A percentile compares a stretch with the other conserved stretches of the same genome.
Conservation (phyloP, 2,329 filamentous ascomycete genomes). For the Trichophyton simii region DNA sequence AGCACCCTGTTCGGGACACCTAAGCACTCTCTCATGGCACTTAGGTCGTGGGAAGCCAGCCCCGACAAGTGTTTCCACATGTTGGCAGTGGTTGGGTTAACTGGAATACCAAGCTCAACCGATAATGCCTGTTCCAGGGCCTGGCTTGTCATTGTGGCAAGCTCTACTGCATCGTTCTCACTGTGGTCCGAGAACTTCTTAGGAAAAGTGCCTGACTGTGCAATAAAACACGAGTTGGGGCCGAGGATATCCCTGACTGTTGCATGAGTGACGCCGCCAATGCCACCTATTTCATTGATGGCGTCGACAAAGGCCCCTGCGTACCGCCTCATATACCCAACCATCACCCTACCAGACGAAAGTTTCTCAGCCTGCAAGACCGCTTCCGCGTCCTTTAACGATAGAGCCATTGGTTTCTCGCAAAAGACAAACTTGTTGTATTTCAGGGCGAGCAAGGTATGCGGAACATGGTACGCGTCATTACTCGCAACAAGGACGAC, state of each 20-base stretch:
- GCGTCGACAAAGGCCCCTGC: constrained; percentile 42
- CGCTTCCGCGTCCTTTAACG: constrained; percentile 30
- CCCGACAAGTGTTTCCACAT: constrained; percentile 33
- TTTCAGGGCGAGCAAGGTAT: constrained; percentile 37
- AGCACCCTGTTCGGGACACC: constrained; percentile 36
- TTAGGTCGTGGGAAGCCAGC: constrained; percentile 43
- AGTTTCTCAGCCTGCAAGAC: constrained; percentile 41
- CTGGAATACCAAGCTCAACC: constrained; percentile 23
- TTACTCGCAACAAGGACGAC: constrained; percentile 40
- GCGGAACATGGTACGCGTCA: constrained; percentile 40
- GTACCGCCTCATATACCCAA: constrained; percentile 50
- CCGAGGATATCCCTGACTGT: constrained; percentile 41
- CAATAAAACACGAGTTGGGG: constrained; percentile 33
- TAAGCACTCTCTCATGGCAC: constrained; percentile 41
- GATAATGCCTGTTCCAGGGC: constrained; percentile 21
- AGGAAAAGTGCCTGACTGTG: constrained; percentile 23
- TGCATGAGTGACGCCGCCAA: constrained; percentile 42
- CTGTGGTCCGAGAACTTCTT: constrained; percentile 33
- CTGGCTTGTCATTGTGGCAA: constrained; percentile 14
- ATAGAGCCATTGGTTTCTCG: constrained; percentile 46
- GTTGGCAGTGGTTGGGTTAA: constrained; percentile 17
- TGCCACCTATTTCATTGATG: constrained; percentile 39
- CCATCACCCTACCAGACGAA: constrained; percentile 38
- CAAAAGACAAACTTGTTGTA: constrained; percentile 38
- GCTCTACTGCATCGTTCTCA: constrained; percentile 17